Conservation (phyloP, 352 stramenopile genomes). For the Pythium coloratum region DNA sequence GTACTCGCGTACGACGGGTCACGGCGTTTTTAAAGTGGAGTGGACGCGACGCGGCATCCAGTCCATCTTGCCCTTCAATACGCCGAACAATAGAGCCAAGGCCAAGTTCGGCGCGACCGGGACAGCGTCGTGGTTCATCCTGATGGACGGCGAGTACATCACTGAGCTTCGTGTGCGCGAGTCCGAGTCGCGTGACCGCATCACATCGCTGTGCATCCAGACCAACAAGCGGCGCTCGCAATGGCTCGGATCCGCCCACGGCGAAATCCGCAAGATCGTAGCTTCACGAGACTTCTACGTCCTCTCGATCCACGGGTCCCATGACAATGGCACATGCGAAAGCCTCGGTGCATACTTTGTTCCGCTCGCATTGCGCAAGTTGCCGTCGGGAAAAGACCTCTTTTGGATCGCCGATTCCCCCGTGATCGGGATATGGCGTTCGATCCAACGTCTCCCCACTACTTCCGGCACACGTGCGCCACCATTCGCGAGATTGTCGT, state of each 20-base stretch:
- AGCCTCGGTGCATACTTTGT: slow-evolving; percentile 2
- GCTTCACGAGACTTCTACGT: neutral
- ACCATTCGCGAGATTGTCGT: neutral
- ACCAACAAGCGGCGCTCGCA: slow-evolving; percentile 2
- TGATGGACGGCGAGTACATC: slow-evolving; percentile 1
- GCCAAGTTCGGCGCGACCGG: neutral
- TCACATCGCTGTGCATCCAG: neutral
- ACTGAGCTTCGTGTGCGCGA: neutral
- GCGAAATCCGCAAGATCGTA: neutral
- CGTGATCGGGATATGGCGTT: neutral
- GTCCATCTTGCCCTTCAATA: too few relatives aligned
- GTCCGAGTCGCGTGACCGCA: neutral
- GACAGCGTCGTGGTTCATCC: neutral
- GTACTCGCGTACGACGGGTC: too few relatives aligned
- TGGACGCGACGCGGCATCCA: too few relatives aligned
- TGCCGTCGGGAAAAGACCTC: too few relatives aligned
- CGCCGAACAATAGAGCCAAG: too few relatives aligned
- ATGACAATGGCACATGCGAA: neutral
- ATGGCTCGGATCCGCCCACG: neutral
- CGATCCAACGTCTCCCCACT: neutral
- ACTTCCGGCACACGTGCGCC: neutral
- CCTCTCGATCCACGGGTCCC: slow-evolving; percentile 3
- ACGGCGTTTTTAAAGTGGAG: too few relatives aligned
- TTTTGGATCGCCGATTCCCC: neutral
- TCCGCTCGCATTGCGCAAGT: neutral